Evolutionary conservation across 257 asterid genomes (phyloP).

Genomic region (Echium plantagineum): DNA sequence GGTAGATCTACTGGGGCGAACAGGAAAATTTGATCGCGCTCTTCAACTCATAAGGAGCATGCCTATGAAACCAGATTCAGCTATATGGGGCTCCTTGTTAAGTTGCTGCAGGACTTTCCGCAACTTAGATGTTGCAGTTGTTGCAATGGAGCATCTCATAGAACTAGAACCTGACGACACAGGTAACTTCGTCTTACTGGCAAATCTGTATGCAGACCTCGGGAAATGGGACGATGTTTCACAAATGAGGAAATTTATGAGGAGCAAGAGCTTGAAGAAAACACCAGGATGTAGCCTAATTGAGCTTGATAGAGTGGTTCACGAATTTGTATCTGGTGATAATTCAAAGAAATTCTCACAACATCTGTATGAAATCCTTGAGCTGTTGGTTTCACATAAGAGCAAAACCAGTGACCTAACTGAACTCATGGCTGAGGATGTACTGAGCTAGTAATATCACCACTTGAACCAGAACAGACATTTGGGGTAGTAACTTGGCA

Average conservation of each 20-base stretch:
- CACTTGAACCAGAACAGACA: background rate
- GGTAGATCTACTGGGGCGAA: constrained; percentile 60
- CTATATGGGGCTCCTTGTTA: constrained; percentile 73
- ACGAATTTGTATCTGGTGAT: constrained; percentile 59
- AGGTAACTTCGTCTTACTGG: constrained; percentile 54
- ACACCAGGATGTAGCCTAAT: constrained; percentile 55
- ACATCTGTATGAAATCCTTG: constrained; percentile 34
- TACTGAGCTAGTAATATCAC: background rate
- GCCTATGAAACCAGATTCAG: constrained; percentile 57
- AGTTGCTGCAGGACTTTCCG: constrained; percentile 58
- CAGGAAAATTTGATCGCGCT: constrained; percentile 55
- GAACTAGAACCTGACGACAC: constrained; percentile 65
- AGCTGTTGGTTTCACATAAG: constrained; percentile 36
- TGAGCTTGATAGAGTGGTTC: constrained; percentile 46
- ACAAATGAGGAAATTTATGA: constrained; percentile 43
- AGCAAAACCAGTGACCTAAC: constrained; percentile 13
- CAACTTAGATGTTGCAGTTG: constrained; percentile 45
- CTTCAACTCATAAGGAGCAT: constrained; percentile 37
- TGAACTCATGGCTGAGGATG: constrained; percentile 9
- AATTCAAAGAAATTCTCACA: constrained; percentile 35
- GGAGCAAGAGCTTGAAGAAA: constrained; percentile 53
- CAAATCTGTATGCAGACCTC: constrained; percentile 63
- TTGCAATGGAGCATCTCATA: constrained; percentile 44
- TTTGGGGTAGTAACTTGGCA: too few species aligned
- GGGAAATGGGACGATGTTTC: constrained; percentile 75